phyloP scores from a whole-genome alignment of 2,329 filamentous ascomycete species.

The Myriosclerotinia duriaeana region DNA sequence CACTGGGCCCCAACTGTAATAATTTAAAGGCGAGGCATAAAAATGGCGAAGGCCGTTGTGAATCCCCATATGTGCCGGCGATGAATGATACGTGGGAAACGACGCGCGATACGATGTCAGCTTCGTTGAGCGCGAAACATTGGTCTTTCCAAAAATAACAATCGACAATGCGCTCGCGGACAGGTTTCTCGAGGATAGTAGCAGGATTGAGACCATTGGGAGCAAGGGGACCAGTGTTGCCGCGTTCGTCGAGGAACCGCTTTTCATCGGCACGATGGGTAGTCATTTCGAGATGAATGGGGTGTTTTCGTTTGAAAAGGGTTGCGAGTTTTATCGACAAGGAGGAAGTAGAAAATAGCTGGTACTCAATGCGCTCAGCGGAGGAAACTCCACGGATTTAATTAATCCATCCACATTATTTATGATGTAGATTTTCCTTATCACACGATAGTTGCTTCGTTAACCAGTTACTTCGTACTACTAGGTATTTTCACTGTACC shows the following conservation, averaged over 20 bases:
- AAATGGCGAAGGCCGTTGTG: slow-evolving; percentile 87
- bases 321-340: no score
- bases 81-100: slow-evolving; percentile 78
- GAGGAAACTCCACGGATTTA: neutral
- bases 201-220: slow-evolving; percentile 89
- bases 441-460: slow-evolving; percentile 21
- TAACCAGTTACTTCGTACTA: slow-evolving; percentile 16
- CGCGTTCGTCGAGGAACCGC: slow-evolving; percentile 85
- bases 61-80: slow-evolving; percentile 81
- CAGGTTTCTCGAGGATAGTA: slow-evolving; percentile 93
- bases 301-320: neutral
- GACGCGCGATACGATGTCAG: slow-evolving; percentile 81
- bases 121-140: slow-evolving; percentile 90
- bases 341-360: neutral
- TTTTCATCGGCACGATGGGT: slow-evolving; percentile 76
- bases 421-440: slow-evolving; percentile 12
- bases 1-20: slow-evolving; percentile 78
- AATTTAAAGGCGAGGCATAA: slow-evolving; percentile 94
- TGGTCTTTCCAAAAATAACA: slow-evolving; percentile 99
- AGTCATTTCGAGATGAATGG: slow-evolving; percentile 35
- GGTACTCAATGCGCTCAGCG: neutral
- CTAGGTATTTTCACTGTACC: slow-evolving; percentile 9
- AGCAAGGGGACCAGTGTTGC: slow-evolving; percentile 71
- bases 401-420: no score
- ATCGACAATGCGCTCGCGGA: slow-evolving; percentile 92